A percentile compares a stretch with the other conserved stretches of the same genome.
Evolutionary conservation across 306 rosid genomes (phyloP).

Genomic region (Cicer arietinum): DNA sequence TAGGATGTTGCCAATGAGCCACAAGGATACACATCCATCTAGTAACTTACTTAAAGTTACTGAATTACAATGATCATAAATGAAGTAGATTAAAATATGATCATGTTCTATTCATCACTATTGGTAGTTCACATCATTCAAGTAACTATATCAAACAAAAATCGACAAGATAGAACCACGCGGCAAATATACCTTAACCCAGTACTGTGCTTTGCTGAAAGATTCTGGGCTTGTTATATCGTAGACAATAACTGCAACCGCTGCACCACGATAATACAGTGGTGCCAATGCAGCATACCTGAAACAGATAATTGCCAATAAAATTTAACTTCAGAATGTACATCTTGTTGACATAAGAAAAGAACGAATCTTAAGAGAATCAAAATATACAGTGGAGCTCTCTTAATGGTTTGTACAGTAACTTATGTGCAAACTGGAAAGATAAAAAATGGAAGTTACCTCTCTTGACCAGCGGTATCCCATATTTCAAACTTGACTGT

Average conservation of each 20-base stretch:
- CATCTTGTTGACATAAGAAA: conserved; percentile 27
- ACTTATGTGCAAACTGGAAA: background rate
- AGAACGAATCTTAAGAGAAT: conserved; percentile 8
- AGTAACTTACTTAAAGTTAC: conserved; percentile 10
- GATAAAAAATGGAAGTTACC: conserved; percentile 55
- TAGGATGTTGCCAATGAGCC: conserved; percentile 8
- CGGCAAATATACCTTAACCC: conserved; percentile 84
- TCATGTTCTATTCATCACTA: background rate
- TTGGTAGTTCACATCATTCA: conserved; percentile 25
- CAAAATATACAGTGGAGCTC: conserved; percentile 1
- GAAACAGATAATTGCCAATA: conserved; percentile 46
- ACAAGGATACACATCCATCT: background rate
- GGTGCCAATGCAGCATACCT: conserved; percentile 99
- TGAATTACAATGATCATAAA: background rate
- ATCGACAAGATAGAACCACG: conserved; percentile 25
- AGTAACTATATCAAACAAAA: conserved; percentile 15
- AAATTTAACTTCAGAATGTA: conserved; percentile 34
- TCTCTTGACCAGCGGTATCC: conserved; percentile 99
- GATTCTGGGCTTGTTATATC: conserved; percentile 96
- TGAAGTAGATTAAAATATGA: conserved; percentile 7
- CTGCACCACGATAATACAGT: conserved; percentile 94
- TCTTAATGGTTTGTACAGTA: conserved; percentile 1
- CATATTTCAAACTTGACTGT: conserved; percentile 99
- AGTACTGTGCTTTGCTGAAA: conserved; percentile 94
- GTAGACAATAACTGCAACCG: conserved; percentile 93